A percentile compares a stretch with the other conserved stretches of the same genome.
Conservation (phyloP, 164 flowering plant genomes). For the Stephania japonica region DNA sequence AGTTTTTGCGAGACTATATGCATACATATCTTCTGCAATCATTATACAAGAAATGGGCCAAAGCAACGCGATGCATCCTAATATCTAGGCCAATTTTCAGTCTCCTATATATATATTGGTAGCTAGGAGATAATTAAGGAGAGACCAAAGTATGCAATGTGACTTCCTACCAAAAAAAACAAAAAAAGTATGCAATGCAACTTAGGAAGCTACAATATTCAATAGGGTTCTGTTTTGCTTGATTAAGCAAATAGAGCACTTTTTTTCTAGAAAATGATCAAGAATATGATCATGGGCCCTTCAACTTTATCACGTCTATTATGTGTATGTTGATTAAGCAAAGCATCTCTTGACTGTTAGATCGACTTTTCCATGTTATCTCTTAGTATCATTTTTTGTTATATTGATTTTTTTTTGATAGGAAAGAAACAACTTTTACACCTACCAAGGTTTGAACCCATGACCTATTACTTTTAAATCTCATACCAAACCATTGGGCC, state of each 20-base stretch:
- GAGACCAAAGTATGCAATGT: background rate
- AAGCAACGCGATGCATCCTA: background rate
- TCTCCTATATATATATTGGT: background rate
- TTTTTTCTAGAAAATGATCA: background rate
- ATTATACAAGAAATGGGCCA: background rate
- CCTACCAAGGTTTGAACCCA: no score
- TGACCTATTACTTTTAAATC: no score
- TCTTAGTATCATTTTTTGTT: no score
- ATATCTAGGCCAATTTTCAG: background rate
- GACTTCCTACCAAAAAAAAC: no score
- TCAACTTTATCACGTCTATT: background rate
- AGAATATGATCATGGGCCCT: background rate
- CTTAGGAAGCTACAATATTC: background rate
- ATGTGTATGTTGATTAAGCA: background rate
- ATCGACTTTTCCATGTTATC: background rate
- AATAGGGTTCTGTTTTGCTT: background rate
- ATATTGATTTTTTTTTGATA: no score
- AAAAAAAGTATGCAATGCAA: background rate
- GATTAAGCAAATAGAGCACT: background rate
- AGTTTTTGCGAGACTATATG: background rate
- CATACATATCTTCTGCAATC: background rate
- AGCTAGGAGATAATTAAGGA: no score
- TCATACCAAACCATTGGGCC: no score
- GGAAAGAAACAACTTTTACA: no score
- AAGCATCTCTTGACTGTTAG: conserved; percentile 5